A percentile compares a stretch with the other conserved stretches of the same genome.
These are phyloP conservation scores for Solanum bukasovii DNA, from an alignment of 257 asterid genomes.

Conservation along the genomic window DNA sequence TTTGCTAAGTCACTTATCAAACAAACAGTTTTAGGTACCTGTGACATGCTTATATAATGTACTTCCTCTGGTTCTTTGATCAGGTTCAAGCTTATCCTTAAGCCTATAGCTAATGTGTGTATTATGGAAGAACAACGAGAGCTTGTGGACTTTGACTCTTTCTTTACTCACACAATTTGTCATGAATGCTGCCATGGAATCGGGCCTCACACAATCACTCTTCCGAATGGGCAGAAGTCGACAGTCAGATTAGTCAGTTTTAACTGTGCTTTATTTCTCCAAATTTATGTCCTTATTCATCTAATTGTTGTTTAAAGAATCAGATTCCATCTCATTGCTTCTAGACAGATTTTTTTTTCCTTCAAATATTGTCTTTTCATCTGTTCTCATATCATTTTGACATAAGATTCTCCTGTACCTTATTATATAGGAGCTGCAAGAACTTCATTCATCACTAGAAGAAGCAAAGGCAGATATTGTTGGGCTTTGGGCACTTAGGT, in stretches of 20 bases:
- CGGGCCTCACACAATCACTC: constrained; percentile 90
- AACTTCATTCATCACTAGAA: constrained; percentile 88
- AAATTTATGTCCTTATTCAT: background rate
- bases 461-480: constrained; percentile 99
- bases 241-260: constrained; percentile 84
- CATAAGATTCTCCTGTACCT: background rate
- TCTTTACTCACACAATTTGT: constrained; percentile 89
- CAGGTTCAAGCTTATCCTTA: constrained; percentile 91
- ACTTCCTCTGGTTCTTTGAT: constrained; percentile 9
- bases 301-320: background rate
- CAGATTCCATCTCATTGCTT: background rate
- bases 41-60: background rate
- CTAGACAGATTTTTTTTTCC: background rate
- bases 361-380: background rate
- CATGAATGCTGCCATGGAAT: constrained; percentile 98
- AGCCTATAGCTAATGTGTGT: constrained; percentile 77
- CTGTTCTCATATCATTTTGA: constrained; percentile 1
- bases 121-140: constrained; percentile 51
- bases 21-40: background rate
- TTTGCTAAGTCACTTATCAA: background rate
- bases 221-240: constrained; percentile 66
- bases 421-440: constrained; percentile 77
- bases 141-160: constrained; percentile 76
- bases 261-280: background rate
- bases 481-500: constrained; percentile 94